A percentile compares a stretch with the other conserved stretches of the same genome.
These are phyloP conservation scores for Gillenia trifoliata DNA, from an alignment of 306 rosid species.

Conservation along the genomic window DNA sequence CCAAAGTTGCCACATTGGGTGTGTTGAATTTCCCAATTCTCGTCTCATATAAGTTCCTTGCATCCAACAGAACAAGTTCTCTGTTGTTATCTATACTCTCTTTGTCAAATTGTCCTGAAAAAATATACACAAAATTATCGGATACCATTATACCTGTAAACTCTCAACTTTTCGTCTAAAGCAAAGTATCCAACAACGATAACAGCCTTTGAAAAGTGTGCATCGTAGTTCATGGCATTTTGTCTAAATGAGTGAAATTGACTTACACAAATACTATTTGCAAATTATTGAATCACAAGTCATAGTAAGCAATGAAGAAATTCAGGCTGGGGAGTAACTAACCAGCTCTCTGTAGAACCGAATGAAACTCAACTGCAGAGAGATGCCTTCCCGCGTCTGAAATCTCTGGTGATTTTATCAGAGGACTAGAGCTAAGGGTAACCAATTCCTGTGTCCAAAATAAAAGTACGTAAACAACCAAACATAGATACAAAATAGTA, in stretches of 20 bases:
- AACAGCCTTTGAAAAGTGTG: neutral
- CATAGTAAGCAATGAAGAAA: conserved; percentile 7
- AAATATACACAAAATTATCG: conserved; percentile 1
- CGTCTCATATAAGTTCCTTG: conserved; percentile 89
- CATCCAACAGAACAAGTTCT: conserved; percentile 69
- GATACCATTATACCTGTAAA: conserved; percentile 7
- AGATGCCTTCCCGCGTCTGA: conserved; percentile 83
- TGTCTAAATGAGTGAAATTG: neutral
- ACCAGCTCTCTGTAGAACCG: conserved; percentile 63
- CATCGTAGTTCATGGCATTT: neutral
- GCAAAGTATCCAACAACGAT: neutral
- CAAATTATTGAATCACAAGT: neutral
- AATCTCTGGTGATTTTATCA: conserved; percentile 59
- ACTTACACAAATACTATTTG: too few species aligned
- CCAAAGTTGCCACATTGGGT: conserved; percentile 67
- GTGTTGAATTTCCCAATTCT: conserved; percentile 81
- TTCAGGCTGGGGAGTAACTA: neutral
- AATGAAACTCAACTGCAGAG: conserved; percentile 79
- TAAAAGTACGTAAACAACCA: neutral
- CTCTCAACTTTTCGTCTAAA: neutral
- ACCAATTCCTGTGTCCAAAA: conserved; percentile 61
- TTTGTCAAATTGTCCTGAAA: conserved; percentile 34
- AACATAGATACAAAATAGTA: neutral
- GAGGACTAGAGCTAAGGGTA: conserved; percentile 65
- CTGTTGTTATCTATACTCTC: conserved; percentile 23